These are phyloP conservation scores for Penicillium brasilianum DNA, from an alignment of 2,329 filamentous ascomycete species.

Conservation along the genomic window DNA sequence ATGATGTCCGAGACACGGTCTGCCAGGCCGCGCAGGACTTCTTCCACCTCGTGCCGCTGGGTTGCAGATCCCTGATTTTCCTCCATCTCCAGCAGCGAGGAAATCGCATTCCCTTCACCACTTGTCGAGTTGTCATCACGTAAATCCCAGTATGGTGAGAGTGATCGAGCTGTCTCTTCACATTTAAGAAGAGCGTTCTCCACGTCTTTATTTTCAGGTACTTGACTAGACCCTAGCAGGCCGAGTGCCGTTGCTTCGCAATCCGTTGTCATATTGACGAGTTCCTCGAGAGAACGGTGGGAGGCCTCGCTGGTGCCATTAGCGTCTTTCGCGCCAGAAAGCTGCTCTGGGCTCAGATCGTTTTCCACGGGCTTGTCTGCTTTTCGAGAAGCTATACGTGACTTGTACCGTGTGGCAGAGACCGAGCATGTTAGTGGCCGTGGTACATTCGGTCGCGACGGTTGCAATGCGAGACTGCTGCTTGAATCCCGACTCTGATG, in stretches of 20 bases:
- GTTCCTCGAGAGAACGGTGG: neutral
- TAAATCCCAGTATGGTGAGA: slow-evolving; percentile 27
- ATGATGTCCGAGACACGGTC: slow-evolving; percentile 60
- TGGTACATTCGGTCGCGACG: slow-evolving; percentile 20
- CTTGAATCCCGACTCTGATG: slow-evolving; percentile 13
- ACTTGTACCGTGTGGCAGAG: slow-evolving; percentile 21
- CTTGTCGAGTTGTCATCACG: slow-evolving; percentile 31
- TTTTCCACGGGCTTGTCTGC: neutral
- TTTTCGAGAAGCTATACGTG: neutral
- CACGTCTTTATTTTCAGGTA: slow-evolving; percentile 44
- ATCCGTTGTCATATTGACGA: neutral
- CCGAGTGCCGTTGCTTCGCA: slow-evolving; percentile 24
- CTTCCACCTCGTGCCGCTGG: neutral
- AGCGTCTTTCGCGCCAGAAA: neutral
- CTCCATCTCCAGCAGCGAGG: slow-evolving; percentile 48
- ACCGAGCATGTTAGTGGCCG: slow-evolving; percentile 10
- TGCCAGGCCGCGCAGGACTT: slow-evolving; percentile 36
- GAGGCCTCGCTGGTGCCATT: neutral
- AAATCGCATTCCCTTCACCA: slow-evolving; percentile 44
- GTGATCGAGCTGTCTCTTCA: slow-evolving; percentile 38
- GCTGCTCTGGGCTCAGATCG: neutral
- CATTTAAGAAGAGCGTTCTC: slow-evolving; percentile 43
- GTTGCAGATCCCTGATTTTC: slow-evolving; percentile 34
- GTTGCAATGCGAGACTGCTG: slow-evolving; percentile 26
- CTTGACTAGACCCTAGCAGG: slow-evolving; percentile 37